Evolutionary conservation across 2,329 filamentous ascomycete species (phyloP).

Genomic region (Myriangium duriaei): DNA sequence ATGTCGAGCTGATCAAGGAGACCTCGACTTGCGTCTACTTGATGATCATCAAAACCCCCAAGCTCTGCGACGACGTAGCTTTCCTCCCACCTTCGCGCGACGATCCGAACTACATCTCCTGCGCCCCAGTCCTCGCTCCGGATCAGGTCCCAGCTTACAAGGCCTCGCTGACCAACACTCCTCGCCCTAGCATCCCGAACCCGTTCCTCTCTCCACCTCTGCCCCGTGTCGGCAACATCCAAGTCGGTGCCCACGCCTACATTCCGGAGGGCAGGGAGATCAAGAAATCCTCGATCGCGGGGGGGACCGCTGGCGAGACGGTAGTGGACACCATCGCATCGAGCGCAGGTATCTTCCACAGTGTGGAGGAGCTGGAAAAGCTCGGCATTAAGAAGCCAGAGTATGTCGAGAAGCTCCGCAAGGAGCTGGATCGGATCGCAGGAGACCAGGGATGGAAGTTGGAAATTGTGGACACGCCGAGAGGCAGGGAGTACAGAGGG

Average conservation of each 20-base stretch:
- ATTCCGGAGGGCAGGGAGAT: conserved; percentile 44
- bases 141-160: conserved; percentile 32
- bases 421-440: conserved; percentile 56
- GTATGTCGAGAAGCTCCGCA: conserved; percentile 55
- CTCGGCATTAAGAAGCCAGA: conserved; percentile 56
- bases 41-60: conserved; percentile 83
- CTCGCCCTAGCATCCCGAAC: conserved; percentile 5
- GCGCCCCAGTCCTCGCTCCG: conserved; percentile 55
- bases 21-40: conserved; percentile 82
- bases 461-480: conserved; percentile 60
- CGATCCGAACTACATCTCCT: conserved; percentile 63
- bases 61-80: conserved; percentile 74
- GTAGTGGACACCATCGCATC: conserved; percentile 40
- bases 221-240: conserved; percentile 43
- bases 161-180: conserved; percentile 5
- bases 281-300: conserved; percentile 38
- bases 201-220: conserved; percentile 17
- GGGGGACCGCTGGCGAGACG: conserved; percentile 38
- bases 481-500: conserved; percentile 54
- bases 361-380: conserved; percentile 37
- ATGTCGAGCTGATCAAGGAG: conserved; percentile 88
- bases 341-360: conserved; percentile 40
- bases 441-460: conserved; percentile 66
- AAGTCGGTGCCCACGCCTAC: conserved; percentile 44
- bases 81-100: conserved; percentile 73